Base-by-base conservation (phyloP, 495 filamentous ascomycete genomes). In the Xylaria sp. region DNA sequence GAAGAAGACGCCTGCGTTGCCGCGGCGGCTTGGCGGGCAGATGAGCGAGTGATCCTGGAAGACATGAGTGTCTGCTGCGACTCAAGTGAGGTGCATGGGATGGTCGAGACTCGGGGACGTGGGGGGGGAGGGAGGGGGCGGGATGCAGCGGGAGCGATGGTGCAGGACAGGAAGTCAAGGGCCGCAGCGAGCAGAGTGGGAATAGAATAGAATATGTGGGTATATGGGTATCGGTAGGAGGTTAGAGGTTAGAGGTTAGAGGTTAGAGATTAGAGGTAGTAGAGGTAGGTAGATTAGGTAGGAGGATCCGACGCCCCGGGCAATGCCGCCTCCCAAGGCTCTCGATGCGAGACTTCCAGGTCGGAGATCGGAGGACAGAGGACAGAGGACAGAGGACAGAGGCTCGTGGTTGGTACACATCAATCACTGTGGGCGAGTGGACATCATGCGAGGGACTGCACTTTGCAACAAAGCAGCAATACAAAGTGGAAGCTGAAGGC, bases 31-130 rank as follows among this genome's bases (percentile, higher is more conserved):
- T 89, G 86, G 85, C 91, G 91, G 81, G 92, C 89, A 75, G 92
- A 88, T 74, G 92, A 93, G 80, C 92, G 89, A 83, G 92, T 94
- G 69, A 91, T 87, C 89, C 92, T 95, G 88, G 88, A 80, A 86
- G 92, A 92, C 92, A 93, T 94, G 89, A 93, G 92, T 87, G 82
- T 65, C 69, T 59, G 69, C 15, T 58, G 69, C 69, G 53, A 63
- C 8, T 68, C 55, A 68, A n/a, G 61, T 29, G 14, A 63, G 62
- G 21, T 52, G 40, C 64, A 69, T 31, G 50, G 24, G 61, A 69
- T 48, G 57, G 24, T 31, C 19, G 48, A 52, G 44, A 52, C 53
- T 52, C 57, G 58, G 50, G 21, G 26, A 40, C 43, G 48, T 70
- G 59, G 33, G 37, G 79, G n/a, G n/a, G n/a, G n/a, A n/a, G n/a